Conservation (phyloP, 352 stramenopile genomes). For the Globisporangium spiculum region DNA sequence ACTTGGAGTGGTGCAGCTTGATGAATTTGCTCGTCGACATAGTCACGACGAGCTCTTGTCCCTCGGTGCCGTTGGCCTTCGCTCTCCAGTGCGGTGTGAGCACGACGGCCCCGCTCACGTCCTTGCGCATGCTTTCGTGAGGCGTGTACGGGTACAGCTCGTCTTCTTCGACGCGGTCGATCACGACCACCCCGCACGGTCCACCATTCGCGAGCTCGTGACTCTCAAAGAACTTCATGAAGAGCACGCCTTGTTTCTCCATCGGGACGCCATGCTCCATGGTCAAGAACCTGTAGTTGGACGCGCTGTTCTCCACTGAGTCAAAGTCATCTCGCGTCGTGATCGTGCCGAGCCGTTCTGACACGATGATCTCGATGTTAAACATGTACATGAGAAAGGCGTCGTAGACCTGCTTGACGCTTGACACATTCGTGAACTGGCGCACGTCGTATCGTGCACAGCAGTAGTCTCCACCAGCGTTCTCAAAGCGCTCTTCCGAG, state of each 20-base stretch:
- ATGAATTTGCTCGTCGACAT: conserved; percentile 26
- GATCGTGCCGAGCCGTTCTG: conserved; percentile 11
- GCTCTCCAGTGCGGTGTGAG: conserved; percentile 29
- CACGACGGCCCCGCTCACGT: neutral
- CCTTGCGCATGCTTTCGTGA: neutral
- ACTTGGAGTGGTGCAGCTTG: conserved; percentile 23
- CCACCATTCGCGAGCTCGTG: neutral
- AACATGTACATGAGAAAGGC: neutral
- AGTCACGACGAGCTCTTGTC: conserved; percentile 27
- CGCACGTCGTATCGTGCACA: conserved; percentile 42
- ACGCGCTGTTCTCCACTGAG: conserved; percentile 20
- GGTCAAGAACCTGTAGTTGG: conserved; percentile 34
- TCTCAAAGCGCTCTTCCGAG: conserved; percentile 42
- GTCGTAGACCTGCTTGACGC: neutral
- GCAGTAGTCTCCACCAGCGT: conserved; percentile 39
- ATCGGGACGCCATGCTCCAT: conserved; percentile 23
- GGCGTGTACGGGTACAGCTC: neutral
- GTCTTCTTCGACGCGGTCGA: neutral
- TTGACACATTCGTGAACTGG: conserved; percentile 9
- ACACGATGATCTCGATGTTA: neutral
- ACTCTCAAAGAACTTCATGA: neutral
- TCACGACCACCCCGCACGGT: neutral
- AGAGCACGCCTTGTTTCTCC: neutral
- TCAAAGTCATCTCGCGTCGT: conserved; percentile 24
- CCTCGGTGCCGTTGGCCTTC: neutral